Conservation (phyloP, 306 rosid species). For the Inga laurina region DNA sequence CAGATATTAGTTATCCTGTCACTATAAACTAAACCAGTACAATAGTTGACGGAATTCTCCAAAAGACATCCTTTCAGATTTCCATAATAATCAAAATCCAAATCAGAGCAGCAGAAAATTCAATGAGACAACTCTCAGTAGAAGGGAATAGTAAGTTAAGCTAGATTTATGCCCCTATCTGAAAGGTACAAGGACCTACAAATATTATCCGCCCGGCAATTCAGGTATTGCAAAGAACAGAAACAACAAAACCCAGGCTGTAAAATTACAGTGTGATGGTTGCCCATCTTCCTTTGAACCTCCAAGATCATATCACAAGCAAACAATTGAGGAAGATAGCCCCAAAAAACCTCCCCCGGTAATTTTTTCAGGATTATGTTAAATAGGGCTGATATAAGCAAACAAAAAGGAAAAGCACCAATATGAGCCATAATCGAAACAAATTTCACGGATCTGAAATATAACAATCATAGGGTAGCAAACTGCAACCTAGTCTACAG, state of each 20-base stretch:
- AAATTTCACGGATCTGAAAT: conserved; percentile 41
- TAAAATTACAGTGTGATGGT: not conserved
- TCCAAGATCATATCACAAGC: not conserved
- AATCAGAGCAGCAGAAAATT: not conserved
- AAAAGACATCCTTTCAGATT: not conserved
- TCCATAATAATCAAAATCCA: not conserved
- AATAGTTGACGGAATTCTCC: not conserved
- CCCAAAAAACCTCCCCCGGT: too few species aligned
- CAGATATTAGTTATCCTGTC: not conserved
- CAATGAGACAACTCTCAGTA: not conserved
- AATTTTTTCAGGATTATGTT: not conserved
- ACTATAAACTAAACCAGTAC: not conserved
- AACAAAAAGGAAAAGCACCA: not conserved
- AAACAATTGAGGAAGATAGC: not conserved
- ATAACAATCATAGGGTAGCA: not conserved
- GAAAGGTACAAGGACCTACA: not conserved
- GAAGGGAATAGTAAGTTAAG: not conserved
- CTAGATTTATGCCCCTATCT: not conserved
- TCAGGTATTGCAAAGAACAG: not conserved
- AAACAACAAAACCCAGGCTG: not conserved
- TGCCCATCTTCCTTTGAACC: not conserved
- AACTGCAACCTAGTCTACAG: not conserved
- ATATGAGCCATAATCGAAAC: not conserved
- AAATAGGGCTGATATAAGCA: not conserved
- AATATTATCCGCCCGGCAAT: not conserved